phyloP scores from a whole-genome alignment of 2,329 filamentous ascomycete genomes.

The Trichoderma gracile region DNA sequence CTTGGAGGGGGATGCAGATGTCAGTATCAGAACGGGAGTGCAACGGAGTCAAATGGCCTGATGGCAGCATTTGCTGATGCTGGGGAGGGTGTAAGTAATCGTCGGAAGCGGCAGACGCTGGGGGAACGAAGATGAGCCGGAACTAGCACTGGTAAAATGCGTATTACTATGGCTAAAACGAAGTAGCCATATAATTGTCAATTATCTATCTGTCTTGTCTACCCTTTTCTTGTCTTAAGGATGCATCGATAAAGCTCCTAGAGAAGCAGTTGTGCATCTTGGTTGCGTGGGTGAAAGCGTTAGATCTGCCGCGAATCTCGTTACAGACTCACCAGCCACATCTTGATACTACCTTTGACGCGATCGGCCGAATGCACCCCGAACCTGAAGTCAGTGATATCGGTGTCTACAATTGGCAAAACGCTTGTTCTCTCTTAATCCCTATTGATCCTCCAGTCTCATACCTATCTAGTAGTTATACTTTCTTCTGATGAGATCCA shows the following conservation, averaged over 20 bases:
- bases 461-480: too few species aligned
- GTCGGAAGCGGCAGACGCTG: not conserved
- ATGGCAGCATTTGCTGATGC: constrained; percentile 10
- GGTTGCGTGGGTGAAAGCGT: not conserved
- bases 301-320: not conserved
- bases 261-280: not conserved
- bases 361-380: not conserved
- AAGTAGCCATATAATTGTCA: too few species aligned
- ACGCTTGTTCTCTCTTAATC: not conserved
- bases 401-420: not conserved
- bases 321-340: not conserved
- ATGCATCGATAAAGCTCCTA: not conserved
- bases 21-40: not conserved
- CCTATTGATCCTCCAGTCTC: too few species aligned
- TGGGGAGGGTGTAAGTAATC: not conserved
- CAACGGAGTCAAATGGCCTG: not conserved
- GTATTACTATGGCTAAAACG: not conserved
- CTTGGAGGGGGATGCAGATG: not conserved
- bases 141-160: not conserved
- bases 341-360: not conserved
- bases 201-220: not conserved
- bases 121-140: not conserved
- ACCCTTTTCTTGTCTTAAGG: not conserved
- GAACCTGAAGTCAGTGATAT: not conserved
- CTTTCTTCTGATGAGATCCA: too few species aligned